These are phyloP conservation scores for Zelonia costaricensis DNA, from an alignment of 208 protist species.

Conservation along the genomic window DNA sequence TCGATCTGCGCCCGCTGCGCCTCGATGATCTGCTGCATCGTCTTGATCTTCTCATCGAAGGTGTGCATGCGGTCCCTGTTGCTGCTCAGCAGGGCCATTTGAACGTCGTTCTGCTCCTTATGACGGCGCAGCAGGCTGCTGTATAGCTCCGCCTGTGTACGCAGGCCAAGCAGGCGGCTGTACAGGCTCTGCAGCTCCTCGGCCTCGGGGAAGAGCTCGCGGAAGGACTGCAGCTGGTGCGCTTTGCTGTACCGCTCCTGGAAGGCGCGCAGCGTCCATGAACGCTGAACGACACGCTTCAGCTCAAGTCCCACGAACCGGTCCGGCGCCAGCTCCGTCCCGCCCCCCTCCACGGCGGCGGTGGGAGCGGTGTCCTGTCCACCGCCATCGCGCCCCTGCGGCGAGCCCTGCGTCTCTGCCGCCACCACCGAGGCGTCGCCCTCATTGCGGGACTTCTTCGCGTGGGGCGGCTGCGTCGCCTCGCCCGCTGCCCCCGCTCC, in stretches of 20 bases:
- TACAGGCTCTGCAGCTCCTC: slow-evolving; percentile 81
- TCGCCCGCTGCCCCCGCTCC: not conserved
- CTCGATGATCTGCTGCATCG: slow-evolving; percentile 86
- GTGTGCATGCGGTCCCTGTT: slow-evolving; percentile 80
- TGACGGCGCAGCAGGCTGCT: slow-evolving; percentile 78
- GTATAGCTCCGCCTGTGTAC: slow-evolving; percentile 80
- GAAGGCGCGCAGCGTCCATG: slow-evolving; percentile 66
- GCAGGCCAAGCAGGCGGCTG: slow-evolving; percentile 66
- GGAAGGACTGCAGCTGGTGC: slow-evolving; percentile 57
- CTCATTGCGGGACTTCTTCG: slow-evolving; percentile 32
- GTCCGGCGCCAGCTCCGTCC: slow-evolving; percentile 19
- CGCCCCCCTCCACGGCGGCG: too few relatives aligned
- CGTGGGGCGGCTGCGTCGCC: slow-evolving; percentile 17
- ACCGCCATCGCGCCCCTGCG: slow-evolving; percentile 1
- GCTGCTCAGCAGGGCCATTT: slow-evolving; percentile 73
- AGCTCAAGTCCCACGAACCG: slow-evolving; percentile 77
- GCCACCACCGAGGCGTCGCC: too few relatives aligned
- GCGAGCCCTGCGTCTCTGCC: slow-evolving; percentile 24
- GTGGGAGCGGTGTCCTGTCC: slow-evolving; percentile 2
- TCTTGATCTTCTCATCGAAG: slow-evolving; percentile 80
- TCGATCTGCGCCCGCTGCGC: slow-evolving; percentile 76
- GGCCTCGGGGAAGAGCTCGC: slow-evolving; percentile 73
- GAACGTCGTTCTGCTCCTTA: slow-evolving; percentile 88
- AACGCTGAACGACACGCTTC: slow-evolving; percentile 66
- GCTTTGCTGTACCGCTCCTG: slow-evolving; percentile 69